phyloP scores from a whole-genome alignment of 495 filamentous ascomycete species.

The Copromyces sp. region DNA sequence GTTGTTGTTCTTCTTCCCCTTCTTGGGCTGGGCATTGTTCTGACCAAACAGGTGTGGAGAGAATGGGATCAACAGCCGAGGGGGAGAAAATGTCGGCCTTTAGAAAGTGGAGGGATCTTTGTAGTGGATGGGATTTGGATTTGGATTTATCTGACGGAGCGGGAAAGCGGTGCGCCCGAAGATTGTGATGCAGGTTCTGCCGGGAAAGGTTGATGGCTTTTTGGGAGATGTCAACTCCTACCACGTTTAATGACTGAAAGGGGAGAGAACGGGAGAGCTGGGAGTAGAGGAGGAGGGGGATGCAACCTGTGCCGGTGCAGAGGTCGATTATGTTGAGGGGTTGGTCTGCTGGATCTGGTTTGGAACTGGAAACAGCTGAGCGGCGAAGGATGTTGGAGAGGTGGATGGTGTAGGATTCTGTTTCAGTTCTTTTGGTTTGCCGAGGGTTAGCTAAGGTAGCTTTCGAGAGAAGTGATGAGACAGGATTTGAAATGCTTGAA shows the following conservation, averaged over 20 bases:
- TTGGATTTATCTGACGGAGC: not conserved
- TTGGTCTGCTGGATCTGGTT: conserved; percentile 3
- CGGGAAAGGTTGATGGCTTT: conserved; percentile 51
- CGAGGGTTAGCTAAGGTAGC: no score
- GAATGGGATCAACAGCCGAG: not conserved
- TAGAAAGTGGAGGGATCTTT: conserved; percentile 35
- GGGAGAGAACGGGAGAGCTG: conserved; percentile 30
- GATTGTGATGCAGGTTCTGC: conserved; percentile 52
- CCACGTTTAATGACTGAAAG: conserved; percentile 11
- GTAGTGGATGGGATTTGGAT: not conserved
- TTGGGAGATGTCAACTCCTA: conserved; percentile 52
- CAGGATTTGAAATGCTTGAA: no score
- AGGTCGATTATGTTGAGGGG: conserved; percentile 63
- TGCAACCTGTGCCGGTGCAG: conserved; percentile 87
- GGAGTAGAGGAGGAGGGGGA: conserved; percentile 60
- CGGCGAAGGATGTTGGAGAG: conserved; percentile 39
- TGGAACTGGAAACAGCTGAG: not conserved
- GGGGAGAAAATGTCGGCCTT: conserved; percentile 45
- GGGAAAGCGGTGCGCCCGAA: conserved; percentile 16
- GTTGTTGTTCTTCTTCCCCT: no score
- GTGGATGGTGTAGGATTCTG: conserved; percentile 55
- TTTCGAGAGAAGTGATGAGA: no score
- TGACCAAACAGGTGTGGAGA: not conserved
- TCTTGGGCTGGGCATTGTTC: no score
- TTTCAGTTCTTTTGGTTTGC: conserved; percentile 40